phyloP scores from a whole-genome alignment of 805 yeast genomes.

The Phaffomyces thermotolerans region DNA sequence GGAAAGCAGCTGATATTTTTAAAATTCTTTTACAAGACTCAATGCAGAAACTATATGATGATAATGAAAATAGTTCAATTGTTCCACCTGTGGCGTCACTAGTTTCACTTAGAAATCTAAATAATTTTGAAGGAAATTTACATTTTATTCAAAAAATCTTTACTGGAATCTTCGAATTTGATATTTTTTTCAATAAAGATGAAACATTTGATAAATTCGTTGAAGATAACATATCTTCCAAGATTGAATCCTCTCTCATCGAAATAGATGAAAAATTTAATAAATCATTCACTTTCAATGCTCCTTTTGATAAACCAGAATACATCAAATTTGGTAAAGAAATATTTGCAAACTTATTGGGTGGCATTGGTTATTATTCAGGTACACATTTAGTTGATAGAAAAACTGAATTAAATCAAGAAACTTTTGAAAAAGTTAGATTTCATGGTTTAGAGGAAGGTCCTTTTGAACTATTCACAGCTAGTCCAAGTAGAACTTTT shows the following conservation, averaged over 20 bases:
- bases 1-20: constrained; percentile 77
- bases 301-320: constrained; percentile 42
- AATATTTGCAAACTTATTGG: constrained; percentile 72
- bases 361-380: constrained; percentile 83
- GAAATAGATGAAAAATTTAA: constrained; percentile 48
- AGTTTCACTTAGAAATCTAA: constrained; percentile 50
- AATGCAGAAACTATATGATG: constrained; percentile 36
- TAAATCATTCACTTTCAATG: constrained; percentile 39
- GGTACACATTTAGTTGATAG: constrained; percentile 83
- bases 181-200: constrained; percentile 50
- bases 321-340: constrained; percentile 64
- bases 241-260: constrained; percentile 15
- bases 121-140: constrained; percentile 61
- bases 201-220: constrained; percentile 34
- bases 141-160: constrained; percentile 76
- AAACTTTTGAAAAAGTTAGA: constrained; percentile 49
- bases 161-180: constrained; percentile 70
- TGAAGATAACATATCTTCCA: constrained; percentile 20
- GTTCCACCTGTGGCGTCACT: constrained; percentile 34
- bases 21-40: constrained; percentile 64
- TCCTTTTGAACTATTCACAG: constrained; percentile 67
- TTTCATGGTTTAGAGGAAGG: constrained; percentile 58
- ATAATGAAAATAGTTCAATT: constrained; percentile 16
- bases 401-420: constrained; percentile 58
- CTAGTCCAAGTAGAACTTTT: constrained; percentile 88